These are phyloP conservation scores for Sporisorium reilianum DNA, from an alignment of 1,284 basidiomycete species.

Conservation along the genomic window DNA sequence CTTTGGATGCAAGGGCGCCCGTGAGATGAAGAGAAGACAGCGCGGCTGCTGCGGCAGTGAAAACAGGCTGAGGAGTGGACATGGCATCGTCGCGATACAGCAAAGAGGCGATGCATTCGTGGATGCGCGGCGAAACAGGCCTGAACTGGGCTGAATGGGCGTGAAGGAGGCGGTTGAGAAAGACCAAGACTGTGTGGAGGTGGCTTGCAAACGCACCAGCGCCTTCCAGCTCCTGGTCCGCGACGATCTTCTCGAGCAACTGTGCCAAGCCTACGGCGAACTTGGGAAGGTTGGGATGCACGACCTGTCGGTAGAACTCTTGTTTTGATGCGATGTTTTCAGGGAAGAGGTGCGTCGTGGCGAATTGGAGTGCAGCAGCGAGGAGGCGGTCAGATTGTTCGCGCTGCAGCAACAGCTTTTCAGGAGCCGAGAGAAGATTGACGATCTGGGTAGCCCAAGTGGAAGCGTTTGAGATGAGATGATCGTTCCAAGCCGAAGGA, in stretches of 20 bases:
- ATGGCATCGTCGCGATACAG: slow-evolving; percentile 35
- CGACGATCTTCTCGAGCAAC: slow-evolving; percentile 21
- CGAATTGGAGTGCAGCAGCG: slow-evolving; percentile 25
- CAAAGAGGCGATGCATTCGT: slow-evolving; percentile 32
- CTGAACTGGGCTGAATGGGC: slow-evolving; percentile 49
- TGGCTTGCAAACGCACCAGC: slow-evolving; percentile 7
- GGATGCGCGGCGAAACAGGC: slow-evolving; percentile 41
- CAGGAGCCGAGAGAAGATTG: slow-evolving; percentile 34
- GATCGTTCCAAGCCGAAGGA: slow-evolving; percentile 37
- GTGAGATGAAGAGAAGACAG: slow-evolving; percentile 55
- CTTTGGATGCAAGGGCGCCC: slow-evolving; percentile 44
- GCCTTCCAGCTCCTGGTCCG: slow-evolving; percentile 13
- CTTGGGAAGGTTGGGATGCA: slow-evolving; percentile 48
- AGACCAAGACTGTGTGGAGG: slow-evolving; percentile 26
- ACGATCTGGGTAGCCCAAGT: slow-evolving; percentile 49
- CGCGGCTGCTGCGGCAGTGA: slow-evolving; percentile 30
- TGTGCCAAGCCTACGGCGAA: slow-evolving; percentile 21
- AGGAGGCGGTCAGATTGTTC: slow-evolving; percentile 28
- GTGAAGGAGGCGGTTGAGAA: slow-evolving; percentile 31
- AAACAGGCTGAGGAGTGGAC: slow-evolving; percentile 15
- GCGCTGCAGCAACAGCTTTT: slow-evolving; percentile 27
- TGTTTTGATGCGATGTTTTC: slow-evolving; percentile 36
- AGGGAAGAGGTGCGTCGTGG: slow-evolving; percentile 31
- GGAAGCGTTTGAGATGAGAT: slow-evolving; percentile 37
- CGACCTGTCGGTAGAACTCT: slow-evolving; percentile 57